Evolutionary conservation across 805 yeast genomes (phyloP).

Genomic region (Sungouiozyma ichnusensis): DNA sequence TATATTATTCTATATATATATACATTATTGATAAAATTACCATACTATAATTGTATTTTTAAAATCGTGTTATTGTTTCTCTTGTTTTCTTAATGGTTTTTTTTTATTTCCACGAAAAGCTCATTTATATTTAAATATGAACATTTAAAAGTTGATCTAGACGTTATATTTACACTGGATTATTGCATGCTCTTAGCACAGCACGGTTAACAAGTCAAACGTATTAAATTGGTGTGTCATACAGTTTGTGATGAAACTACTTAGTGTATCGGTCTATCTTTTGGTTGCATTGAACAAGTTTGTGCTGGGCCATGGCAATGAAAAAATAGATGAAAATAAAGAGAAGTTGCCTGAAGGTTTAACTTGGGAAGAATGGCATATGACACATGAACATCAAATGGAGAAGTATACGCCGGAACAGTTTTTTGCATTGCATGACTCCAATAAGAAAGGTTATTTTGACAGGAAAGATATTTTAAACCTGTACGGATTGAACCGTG

Average conservation of each 20-base stretch:
- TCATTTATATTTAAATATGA: no score
- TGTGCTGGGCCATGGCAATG: neutral
- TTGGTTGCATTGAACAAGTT: neutral
- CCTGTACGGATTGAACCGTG: constrained; percentile 69
- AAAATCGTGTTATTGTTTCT: neutral
- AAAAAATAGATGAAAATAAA: constrained; percentile 20
- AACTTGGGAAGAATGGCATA: constrained; percentile 81
- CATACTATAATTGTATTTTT: neutral
- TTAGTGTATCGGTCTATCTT: neutral
- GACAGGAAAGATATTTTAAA: constrained; percentile 56
- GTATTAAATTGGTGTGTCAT: no score
- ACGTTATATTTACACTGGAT: no score
- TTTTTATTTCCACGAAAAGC: neutral
- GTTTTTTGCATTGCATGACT: constrained; percentile 76
- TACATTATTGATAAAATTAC: constrained; percentile 1
- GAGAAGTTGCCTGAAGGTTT: constrained; percentile 42
- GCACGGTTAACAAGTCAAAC: no score
- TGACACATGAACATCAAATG: constrained; percentile 78
- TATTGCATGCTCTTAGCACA: no score
- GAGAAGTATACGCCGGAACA: constrained; percentile 63
- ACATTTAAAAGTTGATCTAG: no score
- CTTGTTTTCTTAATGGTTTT: neutral
- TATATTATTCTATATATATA: constrained; percentile 1
- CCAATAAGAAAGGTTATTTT: constrained; percentile 46
- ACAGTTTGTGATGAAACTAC: neutral